Evolutionary conservation across 2,329 filamentous ascomycete species (phyloP), one percentile per base, ranked within the genome.

Genomic region (Penicillium thymicola): DNA sequence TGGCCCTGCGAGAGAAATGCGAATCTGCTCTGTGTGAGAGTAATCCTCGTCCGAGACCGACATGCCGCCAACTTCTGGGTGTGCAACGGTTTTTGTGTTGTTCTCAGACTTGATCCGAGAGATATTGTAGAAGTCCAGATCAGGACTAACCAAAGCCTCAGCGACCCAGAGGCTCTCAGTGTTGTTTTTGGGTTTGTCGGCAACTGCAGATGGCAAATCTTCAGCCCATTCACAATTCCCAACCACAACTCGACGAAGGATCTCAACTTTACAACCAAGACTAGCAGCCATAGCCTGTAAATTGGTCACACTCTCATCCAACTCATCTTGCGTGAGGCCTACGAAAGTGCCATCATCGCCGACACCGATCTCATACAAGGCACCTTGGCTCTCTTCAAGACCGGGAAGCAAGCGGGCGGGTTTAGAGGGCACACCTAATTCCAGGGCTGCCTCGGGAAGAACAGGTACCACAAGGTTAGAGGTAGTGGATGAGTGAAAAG

Each of bases 311-410:
- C 92, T 97, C 74, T 97, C 93, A 59, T 93, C 85, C 81, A 99
- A 85, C 74, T 99, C 94, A 69, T 97, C 92, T 62, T 89, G 86
- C 2, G 90, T 89, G 45, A 99, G 79, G 0, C 94, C 94, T 41
- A 96, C 85, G 56, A 99, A 86, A 0, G 89, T 91, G 8, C 94
- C 94, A 76, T 97, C 92, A 72, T 99, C 94, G 28, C 92, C 89
- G 10, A 99, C 92, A 0, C 94, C 94, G 72, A 99, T 96, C 73
- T 99, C 93, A 66, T 99, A 99, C 48, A 97, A 75, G 1, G 94
- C 94, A 5, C 94, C 94, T 63, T 90, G 88, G 16, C 92, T 97
- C 71, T 96, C 92, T 70, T 97, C 93, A 9, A 99, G 78, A 0
- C 94, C 92, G 2, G 92, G 83, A 13, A 86, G 73, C 32, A 87